Evolutionary conservation across 2,329 filamentous ascomycete genomes (phyloP), one percentile per base, ranked within the genome.

Genomic region (Setomelanomma holmii): DNA sequence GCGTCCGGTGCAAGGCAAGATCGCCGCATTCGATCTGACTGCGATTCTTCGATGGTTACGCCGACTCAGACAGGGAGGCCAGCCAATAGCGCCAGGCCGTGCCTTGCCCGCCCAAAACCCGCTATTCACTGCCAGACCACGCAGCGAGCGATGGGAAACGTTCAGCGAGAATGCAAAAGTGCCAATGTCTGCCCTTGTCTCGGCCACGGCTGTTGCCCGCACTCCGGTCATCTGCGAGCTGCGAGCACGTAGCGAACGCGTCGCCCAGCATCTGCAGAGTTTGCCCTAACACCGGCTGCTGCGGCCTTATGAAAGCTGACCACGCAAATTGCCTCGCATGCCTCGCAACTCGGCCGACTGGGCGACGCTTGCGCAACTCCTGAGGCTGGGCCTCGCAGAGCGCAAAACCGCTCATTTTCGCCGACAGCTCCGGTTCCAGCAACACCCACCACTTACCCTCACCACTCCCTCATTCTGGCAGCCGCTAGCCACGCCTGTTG

Each of bases 351-450:
- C n/a, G n/a, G 19, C 38, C 12, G 21, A 40, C 48, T 20, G 23
- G 23, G 23, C 45, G 17, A 48, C 45, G 45, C 45, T 48, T 41
- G 45, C 45, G 45, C 45, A 41, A 41, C 45, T 8, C 40, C 40
- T 8, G 40, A 42, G 21, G 40, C 40, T 42, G 40, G 40, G 38
- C 17, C 17, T 20, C 2, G 22, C n/a, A 12, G 12, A 21, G 19
- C 40, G 16, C 16, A 24, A 6, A 42, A 42, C 40, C 21, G 22
- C 40, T 17, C 38, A 40, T 14, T 16, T 21, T 24, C 40, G 40
- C 40, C 11, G 19, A 12, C 7, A 21, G n/a, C 40, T 24, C 22
- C 36, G 17, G 20, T 20, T 19, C 36, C 4, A 40, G 11, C 11
- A 40, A 40, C 20, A 20, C 20, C 16, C 8, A 10, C 8, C 4